Evolutionary conservation across 352 stramenopile species (phyloP).

Genomic region (Phytophthora cactorum): DNA sequence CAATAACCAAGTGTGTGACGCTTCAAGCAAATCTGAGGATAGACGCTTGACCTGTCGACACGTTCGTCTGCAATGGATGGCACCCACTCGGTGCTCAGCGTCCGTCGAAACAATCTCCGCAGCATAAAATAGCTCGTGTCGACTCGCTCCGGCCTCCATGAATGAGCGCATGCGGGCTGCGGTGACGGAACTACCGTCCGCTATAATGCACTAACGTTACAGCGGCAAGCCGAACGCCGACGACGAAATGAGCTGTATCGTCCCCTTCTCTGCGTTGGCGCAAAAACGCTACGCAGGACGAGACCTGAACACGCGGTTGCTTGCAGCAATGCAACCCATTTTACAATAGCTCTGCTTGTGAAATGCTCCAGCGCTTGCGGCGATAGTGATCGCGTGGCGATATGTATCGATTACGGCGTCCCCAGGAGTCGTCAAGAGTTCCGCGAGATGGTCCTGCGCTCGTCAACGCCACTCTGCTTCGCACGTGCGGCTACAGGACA

Average conservation of each 20-base stretch:
- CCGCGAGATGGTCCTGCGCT: no score
- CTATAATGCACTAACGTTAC: not conserved
- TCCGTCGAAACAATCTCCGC: not conserved
- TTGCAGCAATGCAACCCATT: no score
- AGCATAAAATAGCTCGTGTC: not conserved
- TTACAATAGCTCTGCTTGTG: no score
- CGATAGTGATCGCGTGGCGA: not conserved
- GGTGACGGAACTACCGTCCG: not conserved
- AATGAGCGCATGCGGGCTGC: not conserved
- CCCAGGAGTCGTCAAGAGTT: no score
- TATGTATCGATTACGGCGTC: not conserved
- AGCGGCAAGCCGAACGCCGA: not conserved
- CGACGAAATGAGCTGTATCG: constrained; percentile 2
- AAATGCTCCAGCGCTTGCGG: no score
- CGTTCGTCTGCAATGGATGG: constrained; percentile 14
- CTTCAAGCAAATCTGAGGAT: constrained; percentile 36
- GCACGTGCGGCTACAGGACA: no score
- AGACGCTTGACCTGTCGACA: constrained; percentile 24
- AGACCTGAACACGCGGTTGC: constrained; percentile 9
- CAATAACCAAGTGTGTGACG: constrained; percentile 14
- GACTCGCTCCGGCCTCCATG: not conserved
- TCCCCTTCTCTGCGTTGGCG: not conserved
- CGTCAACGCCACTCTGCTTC: not conserved
- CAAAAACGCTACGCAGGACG: constrained; percentile 12
- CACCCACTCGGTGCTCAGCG: not conserved